Evolutionary conservation across 108 stramenopile species (phyloP).

Genomic region (Skeletonema potamos): DNA sequence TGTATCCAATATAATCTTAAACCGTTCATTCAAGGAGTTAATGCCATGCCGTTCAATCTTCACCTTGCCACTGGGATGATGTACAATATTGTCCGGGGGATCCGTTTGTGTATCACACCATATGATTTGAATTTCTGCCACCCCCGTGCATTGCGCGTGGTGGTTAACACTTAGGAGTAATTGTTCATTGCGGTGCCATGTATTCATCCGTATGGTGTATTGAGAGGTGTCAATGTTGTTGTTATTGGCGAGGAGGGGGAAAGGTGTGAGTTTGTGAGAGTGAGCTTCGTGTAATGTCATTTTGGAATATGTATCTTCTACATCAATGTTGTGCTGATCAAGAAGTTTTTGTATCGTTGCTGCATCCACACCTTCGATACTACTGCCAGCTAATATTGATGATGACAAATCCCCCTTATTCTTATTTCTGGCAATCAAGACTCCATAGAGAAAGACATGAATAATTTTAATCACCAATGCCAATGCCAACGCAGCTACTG

Average conservation of each 20-base stretch:
- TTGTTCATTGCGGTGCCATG: slow-evolving; percentile 71
- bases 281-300: slow-evolving; percentile 25
- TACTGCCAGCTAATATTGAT: background rate
- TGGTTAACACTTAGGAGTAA: slow-evolving; percentile 53
- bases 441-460: slow-evolving; percentile 20
- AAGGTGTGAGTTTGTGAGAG: slow-evolving; percentile 4
- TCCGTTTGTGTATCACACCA: slow-evolving; percentile 58
- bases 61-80: slow-evolving; percentile 45
- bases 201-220: slow-evolving; percentile 80
- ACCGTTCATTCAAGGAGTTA: slow-evolving; percentile 83
- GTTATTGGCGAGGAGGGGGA: slow-evolving; percentile 25
- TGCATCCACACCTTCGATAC: background rate
- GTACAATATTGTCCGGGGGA: slow-evolving; percentile 22
- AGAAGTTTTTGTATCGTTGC: background rate
- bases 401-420: background rate
- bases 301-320: background rate
- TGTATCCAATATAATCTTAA: slow-evolving; percentile 50
- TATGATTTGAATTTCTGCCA: slow-evolving; percentile 70
- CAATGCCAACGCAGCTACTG: slow-evolving; percentile 16
- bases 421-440: background rate
- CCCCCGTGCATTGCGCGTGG: slow-evolving; percentile 58
- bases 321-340: background rate
- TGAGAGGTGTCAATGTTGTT: slow-evolving; percentile 43
- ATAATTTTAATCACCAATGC: slow-evolving; percentile 24
- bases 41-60: slow-evolving; percentile 65